Evolutionary conservation across 2,329 filamentous ascomycete genomes (phyloP).

Genomic region (Trichoderma gracile): DNA sequence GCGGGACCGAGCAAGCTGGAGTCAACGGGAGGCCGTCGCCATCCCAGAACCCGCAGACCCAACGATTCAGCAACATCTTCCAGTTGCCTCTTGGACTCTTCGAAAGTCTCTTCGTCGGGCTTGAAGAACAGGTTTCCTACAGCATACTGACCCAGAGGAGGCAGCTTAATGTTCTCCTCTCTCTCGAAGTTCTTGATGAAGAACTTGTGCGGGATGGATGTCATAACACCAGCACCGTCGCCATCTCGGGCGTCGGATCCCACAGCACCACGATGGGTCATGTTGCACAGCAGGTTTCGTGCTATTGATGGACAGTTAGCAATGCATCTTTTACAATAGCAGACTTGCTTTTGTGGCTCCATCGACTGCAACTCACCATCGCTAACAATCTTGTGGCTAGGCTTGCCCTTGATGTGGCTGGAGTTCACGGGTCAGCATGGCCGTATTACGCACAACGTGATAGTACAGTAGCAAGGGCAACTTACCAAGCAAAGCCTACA

Average conservation of each 20-base stretch:
- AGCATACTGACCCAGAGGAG: slow-evolving; percentile 88
- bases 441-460: neutral
- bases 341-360: neutral
- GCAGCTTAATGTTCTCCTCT: slow-evolving; percentile 84
- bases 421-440: slow-evolving; percentile 30
- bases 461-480: slow-evolving; percentile 5
- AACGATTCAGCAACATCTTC: slow-evolving; percentile 89
- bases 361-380: slow-evolving; percentile 70
- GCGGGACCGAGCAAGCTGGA: slow-evolving; percentile 90
- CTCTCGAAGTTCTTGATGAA: slow-evolving; percentile 98
- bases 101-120: slow-evolving; percentile 84
- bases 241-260: slow-evolving; percentile 97
- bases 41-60: slow-evolving; percentile 87
- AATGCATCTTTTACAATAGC: neutral
- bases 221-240: slow-evolving; percentile 99
- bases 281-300: slow-evolving; percentile 95
- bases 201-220: slow-evolving; percentile 96
- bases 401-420: slow-evolving; percentile 94
- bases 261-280: slow-evolving; percentile 98
- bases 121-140: slow-evolving; percentile 99
- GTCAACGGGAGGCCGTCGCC: slow-evolving; percentile 93
- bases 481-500: slow-evolving; percentile 97
- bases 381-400: slow-evolving; percentile 97
- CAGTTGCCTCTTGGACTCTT: slow-evolving; percentile 88
- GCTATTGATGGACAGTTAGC: slow-evolving; percentile 51